Conservation (phyloP, 2,329 filamentous ascomycete species). For the Acrocalymma vagum region DNA sequence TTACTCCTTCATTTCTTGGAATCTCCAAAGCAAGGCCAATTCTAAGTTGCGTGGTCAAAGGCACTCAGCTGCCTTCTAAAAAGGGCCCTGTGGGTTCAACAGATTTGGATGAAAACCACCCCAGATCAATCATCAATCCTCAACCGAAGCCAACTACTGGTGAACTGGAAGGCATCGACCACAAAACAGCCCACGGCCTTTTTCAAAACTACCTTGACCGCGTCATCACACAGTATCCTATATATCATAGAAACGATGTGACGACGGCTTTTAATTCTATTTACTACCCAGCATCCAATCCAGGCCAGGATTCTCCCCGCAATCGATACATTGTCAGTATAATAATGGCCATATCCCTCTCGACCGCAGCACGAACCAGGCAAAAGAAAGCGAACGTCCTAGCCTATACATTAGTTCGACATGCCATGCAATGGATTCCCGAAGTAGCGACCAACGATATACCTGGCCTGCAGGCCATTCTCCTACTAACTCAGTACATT, state of each 20-base stretch:
- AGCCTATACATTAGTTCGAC: slow-evolving; percentile 41
- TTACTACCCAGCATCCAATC: slow-evolving; percentile 33
- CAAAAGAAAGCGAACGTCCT: slow-evolving; percentile 42
- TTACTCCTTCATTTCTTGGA: slow-evolving; percentile 45
- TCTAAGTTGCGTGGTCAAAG: slow-evolving; percentile 44
- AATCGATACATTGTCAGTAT: slow-evolving; percentile 47
- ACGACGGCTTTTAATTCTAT: slow-evolving; percentile 43
- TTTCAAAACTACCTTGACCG: slow-evolving; percentile 43
- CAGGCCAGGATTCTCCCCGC: slow-evolving; percentile 34
- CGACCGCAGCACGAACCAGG: slow-evolving; percentile 42
- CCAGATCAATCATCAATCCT: slow-evolving; percentile 46
- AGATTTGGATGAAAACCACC: slow-evolving; percentile 46
- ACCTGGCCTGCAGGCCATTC: slow-evolving; percentile 42
- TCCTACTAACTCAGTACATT: slow-evolving; percentile 45
- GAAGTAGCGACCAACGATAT: slow-evolving; percentile 47
- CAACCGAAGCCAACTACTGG: slow-evolving; percentile 35
- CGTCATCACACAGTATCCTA: slow-evolving; percentile 47
- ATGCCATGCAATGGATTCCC: slow-evolving; percentile 47
- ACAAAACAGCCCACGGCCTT: slow-evolving; percentile 39
- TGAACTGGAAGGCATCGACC: slow-evolving; percentile 36
- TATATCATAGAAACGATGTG: slow-evolving; percentile 44
- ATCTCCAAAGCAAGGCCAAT: slow-evolving; percentile 42
- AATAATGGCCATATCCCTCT: slow-evolving; percentile 48
- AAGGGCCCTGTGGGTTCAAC: slow-evolving; percentile 43
- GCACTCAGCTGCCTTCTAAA: slow-evolving; percentile 43